Conservation (phyloP, 805 yeast genomes). For the Vanderwaltozyma polyspora region DNA sequence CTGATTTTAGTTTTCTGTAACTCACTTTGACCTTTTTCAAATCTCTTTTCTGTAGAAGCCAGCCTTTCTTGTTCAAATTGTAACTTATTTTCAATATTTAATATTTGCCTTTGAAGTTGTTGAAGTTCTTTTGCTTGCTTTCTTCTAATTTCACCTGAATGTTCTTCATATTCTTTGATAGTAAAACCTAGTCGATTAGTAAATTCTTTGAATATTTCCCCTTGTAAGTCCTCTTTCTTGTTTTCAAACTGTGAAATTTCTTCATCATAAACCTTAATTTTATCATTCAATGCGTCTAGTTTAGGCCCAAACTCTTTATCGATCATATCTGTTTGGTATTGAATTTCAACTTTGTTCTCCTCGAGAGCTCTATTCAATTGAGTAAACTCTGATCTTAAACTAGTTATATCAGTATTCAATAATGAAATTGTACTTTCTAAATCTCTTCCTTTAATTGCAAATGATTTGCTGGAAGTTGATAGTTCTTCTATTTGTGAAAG, state of each 20-base stretch:
- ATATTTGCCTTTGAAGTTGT: slow-evolving; percentile 48
- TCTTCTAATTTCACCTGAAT: slow-evolving; percentile 49
- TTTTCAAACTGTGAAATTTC: slow-evolving; percentile 21
- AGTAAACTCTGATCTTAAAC: slow-evolving; percentile 34
- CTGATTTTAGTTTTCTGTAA: slow-evolving; percentile 28
- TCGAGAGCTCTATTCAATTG: slow-evolving; percentile 35
- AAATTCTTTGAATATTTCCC: slow-evolving; percentile 39
- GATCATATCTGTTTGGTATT: slow-evolving; percentile 33
- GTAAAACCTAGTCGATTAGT: slow-evolving; percentile 44
- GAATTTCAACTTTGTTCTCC: slow-evolving; percentile 40
- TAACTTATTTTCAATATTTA: slow-evolving; percentile 48
- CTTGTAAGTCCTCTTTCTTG: slow-evolving; percentile 31
- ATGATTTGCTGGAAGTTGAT: slow-evolving; percentile 34
- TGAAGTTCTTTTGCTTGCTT: slow-evolving; percentile 50
- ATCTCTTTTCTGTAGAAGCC: slow-evolving; percentile 40
- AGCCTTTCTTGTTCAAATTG: slow-evolving; percentile 54
- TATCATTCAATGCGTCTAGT: slow-evolving; percentile 15
- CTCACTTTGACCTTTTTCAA: slow-evolving; percentile 31
- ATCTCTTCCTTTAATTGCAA: slow-evolving; percentile 44
- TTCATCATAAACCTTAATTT: slow-evolving; percentile 12
- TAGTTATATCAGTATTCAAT: slow-evolving; percentile 36
- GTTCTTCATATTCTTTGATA: slow-evolving; percentile 58
- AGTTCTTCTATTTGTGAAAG: slow-evolving; percentile 34
- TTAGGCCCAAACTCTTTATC: slow-evolving; percentile 22
- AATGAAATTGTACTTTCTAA: slow-evolving; percentile 44